Evolutionary conservation across 805 yeast genomes (phyloP).

Genomic region (Candida insectorum): DNA sequence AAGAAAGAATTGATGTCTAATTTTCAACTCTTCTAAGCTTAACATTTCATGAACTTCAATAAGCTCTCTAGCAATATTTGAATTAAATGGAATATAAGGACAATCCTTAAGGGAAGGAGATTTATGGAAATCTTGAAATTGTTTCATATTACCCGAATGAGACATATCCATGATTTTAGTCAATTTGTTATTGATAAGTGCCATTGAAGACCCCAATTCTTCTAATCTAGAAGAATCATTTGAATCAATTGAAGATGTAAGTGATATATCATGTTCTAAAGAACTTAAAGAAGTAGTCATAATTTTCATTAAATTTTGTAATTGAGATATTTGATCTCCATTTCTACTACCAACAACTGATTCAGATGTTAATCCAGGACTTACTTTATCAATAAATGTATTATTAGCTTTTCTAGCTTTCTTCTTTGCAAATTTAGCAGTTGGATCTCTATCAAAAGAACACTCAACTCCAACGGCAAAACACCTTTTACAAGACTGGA

Average conservation of each 20-base stretch:
- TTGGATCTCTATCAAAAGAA: slow-evolving; percentile 52
- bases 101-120: slow-evolving; percentile 10
- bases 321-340: slow-evolving; percentile 14
- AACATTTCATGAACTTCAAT: slow-evolving; percentile 31
- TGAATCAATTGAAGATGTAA: slow-evolving; percentile 5
- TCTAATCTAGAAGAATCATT: slow-evolving; percentile 8
- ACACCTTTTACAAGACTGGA: slow-evolving; percentile 45
- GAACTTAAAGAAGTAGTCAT: slow-evolving; percentile 13
- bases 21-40: slow-evolving; percentile 28
- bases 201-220: slow-evolving; percentile 6
- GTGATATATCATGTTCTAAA: slow-evolving; percentile 12
- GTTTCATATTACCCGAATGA: slow-evolving; percentile 7
- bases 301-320: slow-evolving; percentile 11
- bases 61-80: slow-evolving; percentile 28
- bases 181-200: slow-evolving; percentile 3
- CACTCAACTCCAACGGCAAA: slow-evolving; percentile 41
- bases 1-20: slow-evolving; percentile 33
- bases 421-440: slow-evolving; percentile 37
- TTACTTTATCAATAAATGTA: slow-evolving; percentile 11
- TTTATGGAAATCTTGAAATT: slow-evolving; percentile 14
- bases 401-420: slow-evolving; percentile 22
- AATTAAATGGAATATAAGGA: slow-evolving; percentile 14
- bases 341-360: slow-evolving; percentile 10
- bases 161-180: slow-evolving; percentile 5
- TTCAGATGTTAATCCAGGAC: slow-evolving; percentile 13